Percentiles rank a stretch among this genome's conserved stretches.
These are phyloP conservation scores for Catunica adiposa DNA, from an alignment of 2,329 filamentous ascomycete genomes.

Conservation along the genomic window DNA sequence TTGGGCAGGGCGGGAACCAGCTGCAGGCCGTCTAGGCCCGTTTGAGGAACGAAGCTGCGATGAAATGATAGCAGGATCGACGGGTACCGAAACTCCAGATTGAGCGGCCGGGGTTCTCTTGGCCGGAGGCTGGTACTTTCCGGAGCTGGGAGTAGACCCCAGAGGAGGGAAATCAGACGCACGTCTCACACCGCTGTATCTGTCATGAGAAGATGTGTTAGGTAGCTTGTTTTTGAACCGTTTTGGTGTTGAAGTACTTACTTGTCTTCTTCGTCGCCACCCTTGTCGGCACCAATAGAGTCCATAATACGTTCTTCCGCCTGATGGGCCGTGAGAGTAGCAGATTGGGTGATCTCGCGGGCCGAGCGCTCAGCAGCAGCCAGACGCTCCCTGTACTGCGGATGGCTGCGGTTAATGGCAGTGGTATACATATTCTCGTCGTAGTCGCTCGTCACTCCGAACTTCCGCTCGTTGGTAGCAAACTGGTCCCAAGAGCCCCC, in stretches of 20 bases:
- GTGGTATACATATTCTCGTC: constrained; percentile 94
- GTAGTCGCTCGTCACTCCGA: constrained; percentile 78
- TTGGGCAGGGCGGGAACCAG: constrained; percentile 3
- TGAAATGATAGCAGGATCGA: constrained; percentile 82
- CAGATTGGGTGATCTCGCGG: constrained; percentile 70
- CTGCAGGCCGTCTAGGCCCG: constrained; percentile 3
- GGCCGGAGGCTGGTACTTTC: constrained; percentile 79
- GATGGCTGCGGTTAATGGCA: constrained; percentile 66
- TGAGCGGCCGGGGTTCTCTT: constrained; percentile 62
- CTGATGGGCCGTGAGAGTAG: constrained; percentile 61
- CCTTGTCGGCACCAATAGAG: constrained; percentile 44
- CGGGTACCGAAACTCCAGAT: constrained; percentile 55
- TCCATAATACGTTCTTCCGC: constrained; percentile 75
- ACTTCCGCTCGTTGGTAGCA: constrained; percentile 69
- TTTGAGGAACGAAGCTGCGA: constrained; percentile 40
- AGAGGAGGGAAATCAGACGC: constrained; percentile 46
- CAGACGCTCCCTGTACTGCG: constrained; percentile 61
- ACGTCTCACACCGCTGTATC: constrained; percentile 83
- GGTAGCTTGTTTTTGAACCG: background rate
- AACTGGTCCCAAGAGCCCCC: constrained; percentile 72
- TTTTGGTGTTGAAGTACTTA: constrained; percentile 26
- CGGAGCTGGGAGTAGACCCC: constrained; percentile 16
- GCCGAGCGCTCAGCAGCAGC: constrained; percentile 71
- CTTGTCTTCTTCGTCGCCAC: constrained; percentile 86
- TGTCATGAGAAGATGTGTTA: constrained; percentile 21